A percentile compares a stretch with the other conserved stretches of the same genome.
These are phyloP conservation scores for Phytomonas serpens DNA, from an alignment of 208 protist genomes.

Conservation along the genomic window DNA sequence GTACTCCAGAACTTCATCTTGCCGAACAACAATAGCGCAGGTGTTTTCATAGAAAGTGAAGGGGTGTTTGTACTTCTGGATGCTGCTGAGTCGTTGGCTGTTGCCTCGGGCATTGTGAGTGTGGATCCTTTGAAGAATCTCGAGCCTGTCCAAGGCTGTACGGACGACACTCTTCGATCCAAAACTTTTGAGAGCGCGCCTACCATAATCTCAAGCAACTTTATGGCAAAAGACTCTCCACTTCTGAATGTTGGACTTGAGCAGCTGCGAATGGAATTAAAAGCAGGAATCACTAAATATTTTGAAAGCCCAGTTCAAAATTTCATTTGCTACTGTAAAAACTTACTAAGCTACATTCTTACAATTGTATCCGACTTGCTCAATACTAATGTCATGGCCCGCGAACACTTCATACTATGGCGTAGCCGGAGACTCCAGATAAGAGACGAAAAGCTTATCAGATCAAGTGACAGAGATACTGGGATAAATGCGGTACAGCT, in stretches of 20 bases:
- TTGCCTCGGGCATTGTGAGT: slow-evolving; percentile 7
- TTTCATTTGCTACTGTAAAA: slow-evolving; percentile 12
- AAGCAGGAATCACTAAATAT: slow-evolving; percentile 1
- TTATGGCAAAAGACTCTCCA: background rate
- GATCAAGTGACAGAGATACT: background rate
- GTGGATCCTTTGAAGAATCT: background rate
- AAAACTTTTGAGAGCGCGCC: background rate
- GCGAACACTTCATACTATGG: slow-evolving; percentile 50
- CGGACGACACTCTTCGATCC: background rate
- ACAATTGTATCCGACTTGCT: slow-evolving; percentile 62
- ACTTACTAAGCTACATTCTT: slow-evolving; percentile 31
- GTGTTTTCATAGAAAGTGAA: slow-evolving; percentile 32
- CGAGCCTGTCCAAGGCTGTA: background rate
- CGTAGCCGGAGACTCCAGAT: slow-evolving; percentile 16
- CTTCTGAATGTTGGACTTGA: background rate
- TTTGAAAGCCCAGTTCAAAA: background rate
- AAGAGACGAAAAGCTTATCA: background rate
- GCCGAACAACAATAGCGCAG: slow-evolving; percentile 21
- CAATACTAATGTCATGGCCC: slow-evolving; percentile 26
- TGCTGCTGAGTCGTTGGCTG: slow-evolving; percentile 15
- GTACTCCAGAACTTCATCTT: slow-evolving; percentile 25
- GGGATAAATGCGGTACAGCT: slow-evolving; percentile 24
- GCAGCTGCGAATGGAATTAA: background rate
- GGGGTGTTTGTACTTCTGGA: slow-evolving; percentile 22
- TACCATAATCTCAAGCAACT: background rate